Conservation (phyloP, 768 basidiomycete genomes). For the Termitomyces sp. region DNA sequence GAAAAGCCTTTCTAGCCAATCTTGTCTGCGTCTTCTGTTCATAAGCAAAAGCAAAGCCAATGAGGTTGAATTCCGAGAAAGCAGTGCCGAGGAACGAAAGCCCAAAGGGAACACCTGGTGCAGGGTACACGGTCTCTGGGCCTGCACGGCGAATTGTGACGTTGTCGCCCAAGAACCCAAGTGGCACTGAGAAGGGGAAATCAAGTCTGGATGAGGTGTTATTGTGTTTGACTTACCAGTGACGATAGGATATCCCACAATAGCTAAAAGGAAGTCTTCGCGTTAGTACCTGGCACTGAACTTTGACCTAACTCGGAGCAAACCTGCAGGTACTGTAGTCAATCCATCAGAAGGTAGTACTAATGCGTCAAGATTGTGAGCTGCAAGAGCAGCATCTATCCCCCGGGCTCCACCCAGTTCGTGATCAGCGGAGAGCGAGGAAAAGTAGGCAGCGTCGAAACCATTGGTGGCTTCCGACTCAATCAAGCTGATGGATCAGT, state of each 20-base stretch:
- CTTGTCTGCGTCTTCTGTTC: conserved; percentile 61
- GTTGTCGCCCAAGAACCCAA: conserved; percentile 54
- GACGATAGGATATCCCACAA: conserved; percentile 65
- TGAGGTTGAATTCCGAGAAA: conserved; percentile 55
- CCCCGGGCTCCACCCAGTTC: conserved; percentile 49
- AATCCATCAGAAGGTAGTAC: conserved; percentile 43
- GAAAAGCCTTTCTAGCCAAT: conserved; percentile 42
- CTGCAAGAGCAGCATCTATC: conserved; percentile 49
- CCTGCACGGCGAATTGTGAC: conserved; percentile 36
- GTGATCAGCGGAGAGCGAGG: conserved; percentile 39
- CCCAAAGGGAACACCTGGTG: conserved; percentile 59
- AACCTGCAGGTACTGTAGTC: conserved; percentile 38
- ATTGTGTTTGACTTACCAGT: conserved; percentile 40
- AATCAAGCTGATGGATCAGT: conserved; percentile 27
- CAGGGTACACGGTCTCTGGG: conserved; percentile 41
- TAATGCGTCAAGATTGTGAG: conserved; percentile 47
- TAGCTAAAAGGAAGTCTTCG: conserved; percentile 32
- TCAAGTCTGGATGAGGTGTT: not conserved
- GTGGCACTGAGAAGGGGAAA: conserved; percentile 39
- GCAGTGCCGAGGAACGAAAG: conserved; percentile 60
- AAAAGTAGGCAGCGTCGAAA: conserved; percentile 39
- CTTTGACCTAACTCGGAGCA: not conserved
- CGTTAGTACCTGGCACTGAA: not conserved
- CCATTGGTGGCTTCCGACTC: conserved; percentile 35
- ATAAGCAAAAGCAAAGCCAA: conserved; percentile 60